Percentiles rank a stretch among this genome's conserved stretches.
These are phyloP conservation scores for Ilex asprella DNA, from an alignment of 257 asterid species.

Conservation along the genomic window DNA sequence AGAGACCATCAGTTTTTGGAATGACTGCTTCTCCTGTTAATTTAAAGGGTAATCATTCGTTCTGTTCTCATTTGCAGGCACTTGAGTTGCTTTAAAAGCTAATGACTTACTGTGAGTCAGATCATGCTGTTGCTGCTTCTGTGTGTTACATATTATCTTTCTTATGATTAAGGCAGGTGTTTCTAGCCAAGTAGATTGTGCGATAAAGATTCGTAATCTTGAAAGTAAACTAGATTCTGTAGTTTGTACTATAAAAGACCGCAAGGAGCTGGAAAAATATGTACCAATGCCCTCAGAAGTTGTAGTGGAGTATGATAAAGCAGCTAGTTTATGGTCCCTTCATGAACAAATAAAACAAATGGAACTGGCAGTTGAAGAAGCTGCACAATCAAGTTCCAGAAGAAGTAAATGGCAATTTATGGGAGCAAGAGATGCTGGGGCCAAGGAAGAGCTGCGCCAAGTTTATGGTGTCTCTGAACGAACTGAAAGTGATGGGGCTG, in stretches of 20 bases:
- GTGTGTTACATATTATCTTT: not conserved
- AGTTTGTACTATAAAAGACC: conserved; percentile 95
- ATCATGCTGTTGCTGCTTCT: conserved; percentile 5
- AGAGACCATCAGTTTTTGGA: conserved; percentile 95
- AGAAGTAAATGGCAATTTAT: conserved; percentile 98
- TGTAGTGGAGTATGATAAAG: conserved; percentile 94
- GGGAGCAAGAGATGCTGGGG: conserved; percentile 99
- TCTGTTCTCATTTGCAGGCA: not conserved
- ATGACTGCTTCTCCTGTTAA: conserved; percentile 99
- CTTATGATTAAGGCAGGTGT: conserved; percentile 51
- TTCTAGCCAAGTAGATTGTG: conserved; percentile 98
- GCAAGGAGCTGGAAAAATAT: conserved; percentile 88
- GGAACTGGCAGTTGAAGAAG: conserved; percentile 90
- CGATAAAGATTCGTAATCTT: conserved; percentile 86
- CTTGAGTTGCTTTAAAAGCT: not conserved
- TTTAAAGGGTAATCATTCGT: conserved; percentile 65
- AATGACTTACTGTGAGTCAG: not conserved
- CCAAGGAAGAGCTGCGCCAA: conserved; percentile 87
- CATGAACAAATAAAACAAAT: conserved; percentile 93
- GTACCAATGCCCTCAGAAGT: conserved; percentile 97
- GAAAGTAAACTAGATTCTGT: conserved; percentile 84
- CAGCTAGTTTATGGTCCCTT: conserved; percentile 90
- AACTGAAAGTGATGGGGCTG: conserved; percentile 99
- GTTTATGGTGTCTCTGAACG: conserved; percentile 98
- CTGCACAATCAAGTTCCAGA: conserved; percentile 89